Evolutionary conservation across 2,329 filamentous ascomycete species (phyloP).

Genomic region (Fusarium sp.): DNA sequence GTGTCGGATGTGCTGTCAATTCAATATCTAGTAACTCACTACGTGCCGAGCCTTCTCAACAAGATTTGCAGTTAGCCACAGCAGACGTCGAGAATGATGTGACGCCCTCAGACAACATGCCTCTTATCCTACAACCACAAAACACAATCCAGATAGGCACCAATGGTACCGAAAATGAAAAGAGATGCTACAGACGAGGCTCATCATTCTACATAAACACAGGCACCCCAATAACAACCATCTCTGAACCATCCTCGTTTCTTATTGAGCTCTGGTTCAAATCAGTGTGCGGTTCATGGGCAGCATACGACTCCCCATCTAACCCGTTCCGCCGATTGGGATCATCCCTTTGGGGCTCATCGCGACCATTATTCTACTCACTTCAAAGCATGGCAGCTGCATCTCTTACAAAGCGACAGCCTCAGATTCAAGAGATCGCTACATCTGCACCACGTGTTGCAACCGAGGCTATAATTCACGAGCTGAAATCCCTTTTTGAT

Average conservation of each 20-base stretch:
- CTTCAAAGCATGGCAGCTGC: constrained; percentile 43
- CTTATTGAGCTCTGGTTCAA: constrained; percentile 43
- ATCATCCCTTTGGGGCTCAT: constrained; percentile 34
- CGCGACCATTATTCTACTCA: constrained; percentile 34
- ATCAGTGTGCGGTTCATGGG: constrained; percentile 42
- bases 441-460: constrained; percentile 29
- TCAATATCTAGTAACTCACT: accelerated
- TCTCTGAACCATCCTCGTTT: constrained; percentile 36
- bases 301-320: constrained; percentile 39
- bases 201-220: not conserved
- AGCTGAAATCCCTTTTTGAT: constrained; percentile 27
- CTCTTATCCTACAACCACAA: constrained; percentile 8
- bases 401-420: constrained; percentile 25
- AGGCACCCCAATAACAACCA: constrained; percentile 8
- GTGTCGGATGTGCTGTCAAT: no score
- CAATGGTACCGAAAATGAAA: constrained; percentile 11
- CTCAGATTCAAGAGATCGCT: constrained; percentile 36
- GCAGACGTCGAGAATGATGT: not conserved
- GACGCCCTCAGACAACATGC: not conserved
- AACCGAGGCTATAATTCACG: constrained; percentile 39
- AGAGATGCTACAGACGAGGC: not conserved
- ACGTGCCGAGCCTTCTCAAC: not conserved
- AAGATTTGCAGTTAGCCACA: not conserved
- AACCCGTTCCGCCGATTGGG: constrained; percentile 38
- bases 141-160: not conserved